phyloP scores from a whole-genome alignment of 495 filamentous ascomycete genomes.

The Pyrenula aspistea region DNA sequence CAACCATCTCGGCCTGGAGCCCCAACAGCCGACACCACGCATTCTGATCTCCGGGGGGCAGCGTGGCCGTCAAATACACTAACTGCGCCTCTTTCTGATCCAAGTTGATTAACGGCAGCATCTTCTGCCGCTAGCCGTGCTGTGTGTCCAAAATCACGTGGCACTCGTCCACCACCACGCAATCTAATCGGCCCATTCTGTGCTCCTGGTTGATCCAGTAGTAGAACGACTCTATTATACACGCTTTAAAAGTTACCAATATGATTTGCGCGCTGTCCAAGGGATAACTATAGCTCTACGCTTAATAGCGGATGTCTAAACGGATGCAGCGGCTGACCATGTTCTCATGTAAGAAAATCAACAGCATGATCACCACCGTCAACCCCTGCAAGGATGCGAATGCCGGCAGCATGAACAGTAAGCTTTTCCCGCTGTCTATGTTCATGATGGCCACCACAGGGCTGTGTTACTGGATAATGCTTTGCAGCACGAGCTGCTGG shows the following conservation, averaged over 20 bases:
- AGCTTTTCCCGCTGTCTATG: too few species aligned
- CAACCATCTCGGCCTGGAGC: too few species aligned
- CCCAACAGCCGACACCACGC: too few species aligned
- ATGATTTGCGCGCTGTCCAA: too few species aligned
- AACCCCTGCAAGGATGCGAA: not conserved
- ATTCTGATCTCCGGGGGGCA: too few species aligned
- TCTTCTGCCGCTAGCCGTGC: not conserved
- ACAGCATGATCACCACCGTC: constrained; percentile 5
- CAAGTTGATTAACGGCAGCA: not conserved
- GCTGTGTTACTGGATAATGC: too few species aligned
- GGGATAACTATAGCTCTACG: too few species aligned
- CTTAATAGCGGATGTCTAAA: constrained; percentile 3
- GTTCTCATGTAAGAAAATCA: constrained; percentile 8
- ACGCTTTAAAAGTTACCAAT: too few species aligned
- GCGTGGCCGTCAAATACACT: not conserved
- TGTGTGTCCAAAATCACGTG: constrained; percentile 5
- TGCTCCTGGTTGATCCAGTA: too few species aligned
- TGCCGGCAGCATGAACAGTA: not conserved
- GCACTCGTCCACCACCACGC: constrained; percentile 9
- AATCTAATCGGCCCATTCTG: constrained; percentile 8
- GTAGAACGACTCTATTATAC: too few species aligned
- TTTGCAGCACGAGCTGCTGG: too few species aligned
- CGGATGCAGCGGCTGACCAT: constrained; percentile 3
- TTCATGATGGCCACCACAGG: too few species aligned
- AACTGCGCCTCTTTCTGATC: not conserved